These are phyloP conservation scores for Annulohypoxylon moriforme DNA, from an alignment of 495 filamentous ascomycete genomes.

Conservation along the genomic window DNA sequence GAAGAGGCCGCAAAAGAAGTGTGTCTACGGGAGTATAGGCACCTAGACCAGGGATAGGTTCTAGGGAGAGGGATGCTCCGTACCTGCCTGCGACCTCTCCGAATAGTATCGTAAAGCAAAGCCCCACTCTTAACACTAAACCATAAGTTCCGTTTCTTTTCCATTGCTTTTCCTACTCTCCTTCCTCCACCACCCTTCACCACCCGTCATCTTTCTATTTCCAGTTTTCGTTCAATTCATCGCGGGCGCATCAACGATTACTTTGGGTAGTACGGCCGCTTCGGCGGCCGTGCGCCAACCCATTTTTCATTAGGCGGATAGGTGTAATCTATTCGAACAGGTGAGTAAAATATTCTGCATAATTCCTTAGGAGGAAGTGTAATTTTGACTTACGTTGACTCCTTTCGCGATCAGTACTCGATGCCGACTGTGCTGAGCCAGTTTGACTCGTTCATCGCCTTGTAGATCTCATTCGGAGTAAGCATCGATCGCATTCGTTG, in stretches of 20 bases:
- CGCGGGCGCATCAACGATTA: neutral
- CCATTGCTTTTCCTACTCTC: neutral
- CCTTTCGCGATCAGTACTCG: constrained; percentile 22
- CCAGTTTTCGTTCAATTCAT: neutral
- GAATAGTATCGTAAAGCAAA: neutral
- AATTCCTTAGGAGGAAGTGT: neutral
- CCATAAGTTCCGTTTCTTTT: neutral
- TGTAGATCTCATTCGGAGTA: constrained; percentile 20
- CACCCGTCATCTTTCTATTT: neutral
- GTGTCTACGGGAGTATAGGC: neutral
- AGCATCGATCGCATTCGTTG: constrained; percentile 25
- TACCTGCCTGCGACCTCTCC: neutral
- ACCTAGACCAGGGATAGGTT: neutral
- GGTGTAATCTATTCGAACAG: neutral
- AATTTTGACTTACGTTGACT: constrained; percentile 6
- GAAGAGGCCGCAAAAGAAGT: neutral
- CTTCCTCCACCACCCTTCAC: too few relatives aligned
- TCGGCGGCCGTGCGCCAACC: neutral
- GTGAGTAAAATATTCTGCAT: neutral
- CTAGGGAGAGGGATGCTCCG: neutral
- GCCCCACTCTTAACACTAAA: neutral
- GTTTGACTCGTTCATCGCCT: constrained; percentile 32
- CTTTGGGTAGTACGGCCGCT: neutral
- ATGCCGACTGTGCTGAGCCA: constrained; percentile 36
- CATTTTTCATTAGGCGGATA: neutral